A percentile compares a stretch with the other conserved stretches of the same genome.
phyloP scores from a whole-genome alignment of 1,139 yeast species.

The Arxiozyma slooffiae region DNA sequence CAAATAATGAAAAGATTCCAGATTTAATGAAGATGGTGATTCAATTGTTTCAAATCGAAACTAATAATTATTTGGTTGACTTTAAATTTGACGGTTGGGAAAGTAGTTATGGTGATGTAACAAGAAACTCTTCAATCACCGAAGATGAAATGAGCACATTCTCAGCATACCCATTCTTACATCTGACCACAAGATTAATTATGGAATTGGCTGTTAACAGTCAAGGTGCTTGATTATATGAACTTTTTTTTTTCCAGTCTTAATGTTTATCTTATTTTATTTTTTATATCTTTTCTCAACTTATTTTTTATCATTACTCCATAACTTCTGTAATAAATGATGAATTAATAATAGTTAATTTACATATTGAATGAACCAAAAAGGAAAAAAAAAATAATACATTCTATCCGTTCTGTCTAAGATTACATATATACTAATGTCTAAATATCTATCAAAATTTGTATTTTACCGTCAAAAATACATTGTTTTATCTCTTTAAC shows the following conservation, averaged over 20 bases:
- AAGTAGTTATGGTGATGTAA: conserved; percentile 30
- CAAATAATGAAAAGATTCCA: conserved; percentile 34
- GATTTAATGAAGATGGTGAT: conserved; percentile 95
- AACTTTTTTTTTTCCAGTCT: too few relatives aligned
- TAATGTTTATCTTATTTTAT: too few relatives aligned
- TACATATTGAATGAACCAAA: not conserved
- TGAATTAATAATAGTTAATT: not conserved
- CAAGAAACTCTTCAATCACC: conserved; percentile 26
- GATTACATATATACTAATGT: not conserved
- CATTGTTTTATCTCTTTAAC: too few relatives aligned
- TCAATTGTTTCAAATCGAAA: conserved; percentile 90
- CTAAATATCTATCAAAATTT: not conserved
- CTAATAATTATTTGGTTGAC: conserved; percentile 90
- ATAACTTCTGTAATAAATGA: too few relatives aligned
- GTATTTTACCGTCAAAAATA: not conserved
- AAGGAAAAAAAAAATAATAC: too few relatives aligned
- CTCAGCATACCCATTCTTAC: conserved; percentile 90
- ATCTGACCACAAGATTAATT: conserved; percentile 80
- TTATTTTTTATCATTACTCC: not conserved
- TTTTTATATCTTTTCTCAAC: not conserved
- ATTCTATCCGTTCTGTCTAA: not conserved
- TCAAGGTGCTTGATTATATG: conserved; percentile 32
- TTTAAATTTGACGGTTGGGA: conserved; percentile 99
- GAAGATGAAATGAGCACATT: conserved; percentile 74
- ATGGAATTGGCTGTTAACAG: conserved; percentile 95